These are phyloP conservation scores for Aegilops sharonensis DNA, from an alignment of 176 grass and related monocot species.

Conservation along the genomic window DNA sequence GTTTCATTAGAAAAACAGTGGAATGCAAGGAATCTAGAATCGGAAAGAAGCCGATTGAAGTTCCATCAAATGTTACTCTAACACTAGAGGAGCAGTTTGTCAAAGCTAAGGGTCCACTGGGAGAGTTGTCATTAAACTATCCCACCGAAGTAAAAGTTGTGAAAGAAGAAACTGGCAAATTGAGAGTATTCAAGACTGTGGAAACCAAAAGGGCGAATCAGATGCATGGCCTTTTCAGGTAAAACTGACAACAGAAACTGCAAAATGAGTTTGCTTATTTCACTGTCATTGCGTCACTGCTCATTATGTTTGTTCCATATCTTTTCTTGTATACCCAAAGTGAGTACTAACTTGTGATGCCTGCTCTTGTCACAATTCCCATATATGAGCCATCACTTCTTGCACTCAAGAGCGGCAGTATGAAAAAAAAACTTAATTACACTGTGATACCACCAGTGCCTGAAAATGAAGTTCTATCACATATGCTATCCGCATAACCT, in stretches of 20 bases:
- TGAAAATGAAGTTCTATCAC: constrained; percentile 16
- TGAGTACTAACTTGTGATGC: neutral
- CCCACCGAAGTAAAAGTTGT: constrained; percentile 76
- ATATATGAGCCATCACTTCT: neutral
- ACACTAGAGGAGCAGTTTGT: constrained; percentile 68
- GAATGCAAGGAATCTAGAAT: constrained; percentile 99
- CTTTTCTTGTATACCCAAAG: constrained; percentile 1
- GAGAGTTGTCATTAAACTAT: constrained; percentile 72
- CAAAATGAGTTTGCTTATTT: neutral
- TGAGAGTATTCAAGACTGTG: constrained; percentile 64
- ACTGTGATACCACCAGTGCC: neutral
- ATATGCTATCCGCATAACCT: neutral
- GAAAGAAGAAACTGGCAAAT: constrained; percentile 66
- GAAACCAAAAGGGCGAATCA: constrained; percentile 86
- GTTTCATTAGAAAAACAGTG: constrained; percentile 58
- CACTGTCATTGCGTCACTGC: neutral
- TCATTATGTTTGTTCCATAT: neutral
- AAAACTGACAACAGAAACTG: neutral
- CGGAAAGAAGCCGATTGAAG: constrained; percentile 79
- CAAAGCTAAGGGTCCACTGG: constrained; percentile 89
- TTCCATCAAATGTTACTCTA: constrained; percentile 84
- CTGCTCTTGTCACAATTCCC: neutral
- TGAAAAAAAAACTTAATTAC: neutral
- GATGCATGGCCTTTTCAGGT: constrained; percentile 99
- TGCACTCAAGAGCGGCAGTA: neutral